Evolutionary conservation across 768 basidiomycete genomes (phyloP).

Genomic region (Panus rudis): DNA sequence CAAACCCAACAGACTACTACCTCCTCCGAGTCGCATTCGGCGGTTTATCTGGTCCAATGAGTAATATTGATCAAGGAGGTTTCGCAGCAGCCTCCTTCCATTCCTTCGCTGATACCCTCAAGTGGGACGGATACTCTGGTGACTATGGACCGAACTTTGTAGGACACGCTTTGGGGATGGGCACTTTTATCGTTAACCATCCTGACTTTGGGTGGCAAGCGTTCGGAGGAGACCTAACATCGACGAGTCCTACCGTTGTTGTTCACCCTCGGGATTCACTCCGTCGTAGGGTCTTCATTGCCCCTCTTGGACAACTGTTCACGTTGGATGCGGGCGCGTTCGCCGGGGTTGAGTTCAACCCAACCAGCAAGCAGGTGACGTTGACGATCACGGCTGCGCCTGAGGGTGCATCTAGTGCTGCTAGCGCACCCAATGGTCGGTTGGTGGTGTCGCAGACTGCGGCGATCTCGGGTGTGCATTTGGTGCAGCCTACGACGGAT

Average conservation of each 20-base stretch:
- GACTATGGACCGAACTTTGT: conserved; percentile 58
- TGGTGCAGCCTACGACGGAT: conserved; percentile 32
- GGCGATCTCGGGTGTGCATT: conserved; percentile 28
- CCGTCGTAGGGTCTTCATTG: conserved; percentile 45
- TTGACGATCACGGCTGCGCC: conserved; percentile 35
- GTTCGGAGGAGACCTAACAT: conserved; percentile 43
- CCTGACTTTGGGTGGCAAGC: conserved; percentile 58
- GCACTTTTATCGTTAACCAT: conserved; percentile 39
- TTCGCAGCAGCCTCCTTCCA: conserved; percentile 56
- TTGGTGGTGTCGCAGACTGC: conserved; percentile 39
- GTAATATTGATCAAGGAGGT: conserved; percentile 51
- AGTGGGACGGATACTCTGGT: conserved; percentile 52
- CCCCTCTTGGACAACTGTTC: conserved; percentile 39
- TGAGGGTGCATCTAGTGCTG: conserved; percentile 33
- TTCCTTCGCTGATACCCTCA: conserved; percentile 48
- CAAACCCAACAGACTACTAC: conserved; percentile 40
- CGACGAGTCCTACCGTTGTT: conserved; percentile 34
- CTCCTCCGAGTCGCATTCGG: conserved; percentile 46
- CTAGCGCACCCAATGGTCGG: conserved; percentile 39
- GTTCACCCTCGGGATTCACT: conserved; percentile 42
- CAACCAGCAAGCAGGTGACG: conserved; percentile 29
- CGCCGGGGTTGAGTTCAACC: conserved; percentile 34
- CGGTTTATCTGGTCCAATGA: conserved; percentile 46
- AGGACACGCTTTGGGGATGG: conserved; percentile 44
- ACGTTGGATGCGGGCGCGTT: conserved; percentile 48